These are phyloP conservation scores for Colletotrichum sojae DNA, from an alignment of 2,329 filamentous ascomycete species.

Conservation along the genomic window DNA sequence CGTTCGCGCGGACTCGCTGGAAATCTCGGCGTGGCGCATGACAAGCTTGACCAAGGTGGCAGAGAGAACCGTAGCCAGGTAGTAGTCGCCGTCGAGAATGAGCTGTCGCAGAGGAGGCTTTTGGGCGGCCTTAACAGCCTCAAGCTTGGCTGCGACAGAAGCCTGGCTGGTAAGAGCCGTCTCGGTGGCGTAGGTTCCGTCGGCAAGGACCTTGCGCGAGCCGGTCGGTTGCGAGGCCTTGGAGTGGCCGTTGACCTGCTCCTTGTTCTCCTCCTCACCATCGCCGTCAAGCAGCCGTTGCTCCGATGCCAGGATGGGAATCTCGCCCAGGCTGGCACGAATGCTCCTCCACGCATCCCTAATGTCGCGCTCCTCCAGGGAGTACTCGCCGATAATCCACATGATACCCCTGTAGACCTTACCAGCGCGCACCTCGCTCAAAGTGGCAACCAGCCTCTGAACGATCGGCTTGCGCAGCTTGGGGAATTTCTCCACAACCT, in stretches of 20 bases:
- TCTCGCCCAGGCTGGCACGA: conserved; percentile 92
- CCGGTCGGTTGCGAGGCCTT: conserved; percentile 84
- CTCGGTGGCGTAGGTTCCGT: conserved; percentile 98
- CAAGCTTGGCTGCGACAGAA: conserved; percentile 88
- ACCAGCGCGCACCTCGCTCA: conserved; percentile 93
- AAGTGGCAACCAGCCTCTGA: conserved; percentile 87
- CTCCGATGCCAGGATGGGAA: conserved; percentile 95
- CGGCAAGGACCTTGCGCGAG: conserved; percentile 91
- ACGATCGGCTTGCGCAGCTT: conserved; percentile 90
- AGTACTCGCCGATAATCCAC: conserved; percentile 99
- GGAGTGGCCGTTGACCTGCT: conserved; percentile 84
- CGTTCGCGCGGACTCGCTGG: conserved; percentile 85
- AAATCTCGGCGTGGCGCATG: conserved; percentile 97
- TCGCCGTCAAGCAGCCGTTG: conserved; percentile 91
- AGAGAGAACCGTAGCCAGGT: conserved; percentile 93
- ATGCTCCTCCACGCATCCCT: conserved; percentile 98
- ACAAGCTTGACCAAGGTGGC: conserved; percentile 97
- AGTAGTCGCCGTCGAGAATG: conserved; percentile 97
- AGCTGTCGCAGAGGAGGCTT: conserved; percentile 96
- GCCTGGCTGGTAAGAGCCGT: conserved; percentile 95
- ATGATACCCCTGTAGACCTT: conserved; percentile 97
- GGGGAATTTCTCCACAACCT: conserved; percentile 98
- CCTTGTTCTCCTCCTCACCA: conserved; percentile 72
- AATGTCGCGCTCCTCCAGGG: conserved; percentile 92
- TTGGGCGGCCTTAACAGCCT: conserved; percentile 96